Evolutionary conservation across 345 rosid genomes (phyloP).

Genomic region (Bretschneidera sinensis): DNA sequence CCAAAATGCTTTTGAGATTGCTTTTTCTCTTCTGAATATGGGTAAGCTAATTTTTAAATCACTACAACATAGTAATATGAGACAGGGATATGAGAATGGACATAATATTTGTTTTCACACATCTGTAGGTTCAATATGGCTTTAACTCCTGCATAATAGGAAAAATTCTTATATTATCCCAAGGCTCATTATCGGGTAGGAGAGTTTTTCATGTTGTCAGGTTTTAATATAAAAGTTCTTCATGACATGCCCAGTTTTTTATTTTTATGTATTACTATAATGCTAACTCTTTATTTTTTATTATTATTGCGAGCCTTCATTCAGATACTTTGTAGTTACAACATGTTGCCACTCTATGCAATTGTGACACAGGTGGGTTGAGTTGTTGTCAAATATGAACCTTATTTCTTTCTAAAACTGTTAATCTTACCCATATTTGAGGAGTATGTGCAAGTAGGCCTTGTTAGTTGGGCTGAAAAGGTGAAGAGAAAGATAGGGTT

Average conservation of each 20-base stretch:
- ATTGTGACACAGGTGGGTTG: conserved; percentile 74
- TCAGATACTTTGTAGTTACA: conserved; percentile 87
- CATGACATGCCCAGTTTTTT: neutral
- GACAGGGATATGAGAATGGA: neutral
- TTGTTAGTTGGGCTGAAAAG: conserved; percentile 76
- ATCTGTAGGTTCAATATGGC: conserved; percentile 67
- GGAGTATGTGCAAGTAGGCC: conserved; percentile 65
- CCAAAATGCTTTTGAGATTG: conserved; percentile 92
- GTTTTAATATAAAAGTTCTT: neutral
- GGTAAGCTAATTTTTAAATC: conserved; percentile 37
- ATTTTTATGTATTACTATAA: neutral
- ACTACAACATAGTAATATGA: neutral
- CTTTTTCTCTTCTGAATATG: conserved; percentile 87
- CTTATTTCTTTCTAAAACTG: neutral
- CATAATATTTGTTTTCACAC: neutral
- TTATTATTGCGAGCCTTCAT: conserved; percentile 49
- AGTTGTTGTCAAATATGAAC: conserved; percentile 2
- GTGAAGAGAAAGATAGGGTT: conserved; percentile 48
- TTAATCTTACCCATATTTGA: conserved; percentile 39
- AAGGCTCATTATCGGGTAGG: conserved; percentile 78
- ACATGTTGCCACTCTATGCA: conserved; percentile 91
- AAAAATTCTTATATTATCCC: conserved; percentile 57
- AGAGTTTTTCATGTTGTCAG: neutral
- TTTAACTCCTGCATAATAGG: conserved; percentile 92
- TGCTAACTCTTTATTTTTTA: conserved; percentile 3